A percentile compares a stretch with the other conserved stretches of the same genome.
These are phyloP conservation scores for Gymnopus androsaceus DNA, from an alignment of 1,284 basidiomycete genomes.

Conservation along the genomic window DNA sequence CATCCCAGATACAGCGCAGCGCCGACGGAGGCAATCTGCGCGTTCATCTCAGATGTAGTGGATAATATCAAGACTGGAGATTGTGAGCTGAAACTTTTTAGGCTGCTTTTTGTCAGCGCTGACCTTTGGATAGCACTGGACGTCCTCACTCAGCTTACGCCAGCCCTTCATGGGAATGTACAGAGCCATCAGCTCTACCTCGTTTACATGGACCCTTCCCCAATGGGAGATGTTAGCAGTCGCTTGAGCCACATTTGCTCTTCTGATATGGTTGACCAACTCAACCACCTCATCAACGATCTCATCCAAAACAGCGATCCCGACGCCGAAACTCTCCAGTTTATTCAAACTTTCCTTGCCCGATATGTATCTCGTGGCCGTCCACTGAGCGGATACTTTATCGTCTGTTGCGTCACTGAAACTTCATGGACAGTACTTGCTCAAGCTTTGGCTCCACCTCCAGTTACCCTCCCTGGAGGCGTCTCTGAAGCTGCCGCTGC, in stretches of 20 bases:
- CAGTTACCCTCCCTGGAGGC: slow-evolving; percentile 28
- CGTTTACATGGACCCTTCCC: slow-evolving; percentile 70
- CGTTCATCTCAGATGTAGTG: slow-evolving; percentile 61
- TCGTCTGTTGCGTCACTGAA: slow-evolving; percentile 84
- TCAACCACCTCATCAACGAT: slow-evolving; percentile 68
- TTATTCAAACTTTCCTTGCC: slow-evolving; percentile 72
- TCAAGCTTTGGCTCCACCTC: slow-evolving; percentile 63
- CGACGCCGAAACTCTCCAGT: slow-evolving; percentile 53
- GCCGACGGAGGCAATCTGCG: slow-evolving; percentile 58
- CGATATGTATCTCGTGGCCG: slow-evolving; percentile 76
- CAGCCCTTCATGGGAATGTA: slow-evolving; percentile 87
- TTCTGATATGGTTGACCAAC: slow-evolving; percentile 60
- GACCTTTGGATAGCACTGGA: slow-evolving; percentile 53
- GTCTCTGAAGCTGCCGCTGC: slow-evolving; percentile 75
- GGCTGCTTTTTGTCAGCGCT: neutral
- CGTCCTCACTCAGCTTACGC: slow-evolving; percentile 75
- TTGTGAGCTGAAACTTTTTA: slow-evolving; percentile 44
- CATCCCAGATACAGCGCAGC: slow-evolving; percentile 49
- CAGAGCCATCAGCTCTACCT: slow-evolving; percentile 78
- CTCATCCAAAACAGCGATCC: slow-evolving; percentile 57
- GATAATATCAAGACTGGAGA: slow-evolving; percentile 53
- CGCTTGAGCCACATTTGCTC: slow-evolving; percentile 61
- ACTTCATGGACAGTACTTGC: slow-evolving; percentile 83
- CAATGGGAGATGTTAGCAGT: slow-evolving; percentile 67
- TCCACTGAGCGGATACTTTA: slow-evolving; percentile 85